Evolutionary conservation across 2,329 filamentous ascomycete genomes (phyloP).

Genomic region (Epichloe festucae): DNA sequence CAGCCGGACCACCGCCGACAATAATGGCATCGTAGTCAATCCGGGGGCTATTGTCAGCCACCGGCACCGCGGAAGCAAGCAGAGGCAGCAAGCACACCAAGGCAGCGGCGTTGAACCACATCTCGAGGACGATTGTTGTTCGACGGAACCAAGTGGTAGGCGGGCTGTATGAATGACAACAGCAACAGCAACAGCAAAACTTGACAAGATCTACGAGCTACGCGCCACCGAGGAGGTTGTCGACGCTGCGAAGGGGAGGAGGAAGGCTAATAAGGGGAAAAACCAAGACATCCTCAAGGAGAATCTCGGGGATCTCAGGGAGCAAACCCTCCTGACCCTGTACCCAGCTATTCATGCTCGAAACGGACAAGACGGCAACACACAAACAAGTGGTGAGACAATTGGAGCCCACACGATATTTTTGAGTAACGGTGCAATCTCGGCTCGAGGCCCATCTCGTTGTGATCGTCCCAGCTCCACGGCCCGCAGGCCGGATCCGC

Average conservation of each 20-base stretch:
- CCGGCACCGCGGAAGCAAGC: constrained; percentile 8
- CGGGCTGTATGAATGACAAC: background rate
- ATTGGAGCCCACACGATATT: background rate
- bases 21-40: constrained; percentile 40
- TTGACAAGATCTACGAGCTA: background rate
- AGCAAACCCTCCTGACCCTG: background rate
- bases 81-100: constrained; percentile 7
- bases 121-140: background rate
- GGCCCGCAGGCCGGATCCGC: too few relatives aligned
- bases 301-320: too few relatives aligned
- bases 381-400: background rate
- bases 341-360: background rate
- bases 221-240: background rate
- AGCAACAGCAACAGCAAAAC: background rate
- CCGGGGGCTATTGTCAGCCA: background rate
- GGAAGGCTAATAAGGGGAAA: background rate
- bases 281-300: background rate
- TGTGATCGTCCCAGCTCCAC: too few relatives aligned
- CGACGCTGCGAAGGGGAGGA: background rate
- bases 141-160: background rate
- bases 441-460: background rate
- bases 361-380: background rate
- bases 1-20: constrained; percentile 44
- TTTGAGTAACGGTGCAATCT: background rate
- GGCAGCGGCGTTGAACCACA: constrained; percentile 8